phyloP scores from a whole-genome alignment of 129 eudicot genomes.

The Arctium lappa region DNA sequence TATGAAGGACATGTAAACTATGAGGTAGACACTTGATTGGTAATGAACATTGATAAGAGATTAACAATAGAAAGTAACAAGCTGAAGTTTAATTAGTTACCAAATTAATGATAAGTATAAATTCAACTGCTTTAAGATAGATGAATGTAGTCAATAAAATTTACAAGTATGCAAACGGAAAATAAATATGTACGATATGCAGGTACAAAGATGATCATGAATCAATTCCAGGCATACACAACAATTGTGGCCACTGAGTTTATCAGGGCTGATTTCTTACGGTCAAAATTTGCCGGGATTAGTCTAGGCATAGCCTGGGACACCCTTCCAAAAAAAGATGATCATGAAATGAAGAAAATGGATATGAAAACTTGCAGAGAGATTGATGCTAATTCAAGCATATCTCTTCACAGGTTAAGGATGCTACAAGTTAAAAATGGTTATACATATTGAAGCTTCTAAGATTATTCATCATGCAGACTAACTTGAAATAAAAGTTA shows the following conservation, averaged over 20 bases:
- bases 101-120: neutral
- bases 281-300: no score
- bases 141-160: neutral
- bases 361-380: no score
- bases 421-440: neutral
- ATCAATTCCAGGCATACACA: no score
- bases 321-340: neutral
- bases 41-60: neutral
- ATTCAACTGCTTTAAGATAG: neutral
- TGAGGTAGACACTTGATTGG: neutral
- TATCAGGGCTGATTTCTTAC: no score
- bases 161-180: slow-evolving; percentile 3
- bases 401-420: neutral
- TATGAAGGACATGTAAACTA: neutral
- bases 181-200: neutral
- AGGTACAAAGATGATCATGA: neutral
- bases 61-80: neutral
- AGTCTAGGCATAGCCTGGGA: no score
- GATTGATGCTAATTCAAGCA: no score
- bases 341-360: neutral
- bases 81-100: neutral
- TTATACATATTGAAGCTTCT: neutral
- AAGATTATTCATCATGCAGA: neutral
- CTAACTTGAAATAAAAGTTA: neutral
- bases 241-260: no score